These are phyloP conservation scores for Falciphora oryzae DNA, from an alignment of 2,329 filamentous ascomycete genomes.

Conservation along the genomic window DNA sequence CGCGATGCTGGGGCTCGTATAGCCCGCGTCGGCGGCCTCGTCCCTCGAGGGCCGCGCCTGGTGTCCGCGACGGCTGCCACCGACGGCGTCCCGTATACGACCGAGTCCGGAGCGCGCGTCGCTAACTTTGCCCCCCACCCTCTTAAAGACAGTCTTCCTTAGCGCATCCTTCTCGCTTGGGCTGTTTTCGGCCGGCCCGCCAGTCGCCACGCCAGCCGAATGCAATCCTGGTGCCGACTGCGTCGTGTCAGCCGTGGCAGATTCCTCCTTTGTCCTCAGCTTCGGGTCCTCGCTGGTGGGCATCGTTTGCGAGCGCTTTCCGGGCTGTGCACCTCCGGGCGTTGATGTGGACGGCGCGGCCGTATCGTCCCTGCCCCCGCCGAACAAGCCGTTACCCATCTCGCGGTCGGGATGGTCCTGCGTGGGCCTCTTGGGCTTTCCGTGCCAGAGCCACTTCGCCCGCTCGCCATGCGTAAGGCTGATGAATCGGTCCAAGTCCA, in stretches of 20 bases:
- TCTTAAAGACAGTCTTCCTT: conserved; percentile 67
- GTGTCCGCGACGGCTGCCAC: conserved; percentile 47
- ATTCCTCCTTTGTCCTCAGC: conserved; percentile 7
- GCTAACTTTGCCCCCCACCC: conserved; percentile 70
- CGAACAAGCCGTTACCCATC: conserved; percentile 40
- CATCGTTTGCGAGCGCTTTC: conserved; percentile 1
- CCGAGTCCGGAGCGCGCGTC: conserved; percentile 79
- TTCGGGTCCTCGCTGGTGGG: conserved; percentile 29
- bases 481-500: conserved; percentile 80
- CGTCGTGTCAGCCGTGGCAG: conserved; percentile 18
- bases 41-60: conserved; percentile 50
- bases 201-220: conserved; percentile 3
- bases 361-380: conserved; percentile 46
- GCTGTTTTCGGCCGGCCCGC: conserved; percentile 23
- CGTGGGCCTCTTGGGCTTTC: conserved; percentile 67
- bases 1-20: conserved; percentile 28
- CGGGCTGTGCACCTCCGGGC: not conserved
- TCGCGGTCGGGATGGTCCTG: conserved; percentile 41
- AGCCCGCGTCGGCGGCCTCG: conserved; percentile 31
- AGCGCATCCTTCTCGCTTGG: conserved; percentile 39
- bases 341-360: not conserved
- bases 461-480: conserved; percentile 73
- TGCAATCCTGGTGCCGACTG: conserved; percentile 53
- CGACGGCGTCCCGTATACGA: conserved; percentile 80
- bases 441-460: conserved; percentile 91